Base-by-base conservation (phyloP, 108 stramenopile genomes). In the Nitzschia sp. region DNA sequence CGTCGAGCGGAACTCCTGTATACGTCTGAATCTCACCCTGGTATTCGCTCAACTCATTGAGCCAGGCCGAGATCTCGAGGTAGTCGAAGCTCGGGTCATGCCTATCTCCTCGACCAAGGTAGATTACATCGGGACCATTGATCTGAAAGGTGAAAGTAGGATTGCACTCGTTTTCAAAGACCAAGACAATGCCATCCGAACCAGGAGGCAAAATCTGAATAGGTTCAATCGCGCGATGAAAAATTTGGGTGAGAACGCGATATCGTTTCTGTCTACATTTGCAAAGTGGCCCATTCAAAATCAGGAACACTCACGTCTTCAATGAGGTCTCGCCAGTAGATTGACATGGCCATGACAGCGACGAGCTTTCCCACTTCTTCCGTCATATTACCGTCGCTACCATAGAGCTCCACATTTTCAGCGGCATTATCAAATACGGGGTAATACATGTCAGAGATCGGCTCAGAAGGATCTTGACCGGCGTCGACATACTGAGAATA, bases 121-220 rank as follows among this genome's bases (percentile, higher is more conserved):
- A 66, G 0, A 32, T 56, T 16, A 69, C 75, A 2, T 45, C n/a
- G 19, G 61, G 57, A 0, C 84, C 81, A 26, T 67, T 66, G 26
- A 85, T 66, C 16, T 54, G 46, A 47, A 79, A 84, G 16, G 67
- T 82, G 55, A 73, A 82, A 13, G 45, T 30, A 23, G 73, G 75
- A 13, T 60, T 68, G 44, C 63, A 80, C 0, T 69, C 66, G 26
- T 65, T 72, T 33, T 53, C 23, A 0, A 85, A 38, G 23, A 82
- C 80, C 36, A 80, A 75, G 32, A 68, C 50, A 53, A 85, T 62
- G 0, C 79, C 81, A 44, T 79, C 72, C 53, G 80, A 68, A 27
- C 81, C 78, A 23, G 55, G 29, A 3, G 84, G 84, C 5, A 85
- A 44, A 31, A 81, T 81, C n/a, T n/a, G n/a, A n/a, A n/a, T n/a